These are phyloP conservation scores for Phytopythium montanum DNA, from an alignment of 352 stramenopile genomes.

Conservation along the genomic window DNA sequence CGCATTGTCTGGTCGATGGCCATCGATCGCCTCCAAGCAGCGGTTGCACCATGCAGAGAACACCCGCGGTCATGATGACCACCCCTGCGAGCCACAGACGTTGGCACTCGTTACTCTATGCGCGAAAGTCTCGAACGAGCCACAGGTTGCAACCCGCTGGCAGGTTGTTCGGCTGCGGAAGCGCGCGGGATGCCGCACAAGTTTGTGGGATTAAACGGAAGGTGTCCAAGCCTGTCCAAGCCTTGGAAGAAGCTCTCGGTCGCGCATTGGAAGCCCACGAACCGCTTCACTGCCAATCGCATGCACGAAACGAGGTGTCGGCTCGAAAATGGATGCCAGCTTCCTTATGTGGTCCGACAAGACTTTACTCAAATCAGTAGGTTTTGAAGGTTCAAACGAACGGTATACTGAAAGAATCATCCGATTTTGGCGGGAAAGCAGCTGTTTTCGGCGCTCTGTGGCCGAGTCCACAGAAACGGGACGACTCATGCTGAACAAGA, in stretches of 20 bases:
- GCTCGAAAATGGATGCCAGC: no score
- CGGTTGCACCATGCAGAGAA: not conserved
- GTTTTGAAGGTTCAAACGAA: no score
- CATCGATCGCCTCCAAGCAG: no score
- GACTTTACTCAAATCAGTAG: no score
- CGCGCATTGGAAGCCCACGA: not conserved
- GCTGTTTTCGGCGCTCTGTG: not conserved
- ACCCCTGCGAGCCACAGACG: not conserved
- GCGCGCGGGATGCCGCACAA: no score
- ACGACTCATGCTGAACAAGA: no score
- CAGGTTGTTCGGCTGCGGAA: not conserved
- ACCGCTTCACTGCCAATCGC: not conserved
- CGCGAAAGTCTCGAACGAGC: not conserved
- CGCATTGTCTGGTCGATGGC: no score
- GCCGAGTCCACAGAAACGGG: not conserved
- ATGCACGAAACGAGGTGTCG: not conserved
- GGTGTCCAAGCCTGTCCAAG: not conserved
- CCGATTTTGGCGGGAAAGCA: not conserved
- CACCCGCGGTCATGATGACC: not conserved
- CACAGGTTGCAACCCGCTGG: not conserved
- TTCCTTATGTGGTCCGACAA: no score
- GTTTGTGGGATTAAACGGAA: not conserved
- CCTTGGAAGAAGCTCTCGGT: not conserved
- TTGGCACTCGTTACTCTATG: not conserved
- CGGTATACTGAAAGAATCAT: not conserved